These are phyloP conservation scores for Trypanosomatidae sp. DNA, from an alignment of 208 protist genomes.

Conservation along the genomic window DNA sequence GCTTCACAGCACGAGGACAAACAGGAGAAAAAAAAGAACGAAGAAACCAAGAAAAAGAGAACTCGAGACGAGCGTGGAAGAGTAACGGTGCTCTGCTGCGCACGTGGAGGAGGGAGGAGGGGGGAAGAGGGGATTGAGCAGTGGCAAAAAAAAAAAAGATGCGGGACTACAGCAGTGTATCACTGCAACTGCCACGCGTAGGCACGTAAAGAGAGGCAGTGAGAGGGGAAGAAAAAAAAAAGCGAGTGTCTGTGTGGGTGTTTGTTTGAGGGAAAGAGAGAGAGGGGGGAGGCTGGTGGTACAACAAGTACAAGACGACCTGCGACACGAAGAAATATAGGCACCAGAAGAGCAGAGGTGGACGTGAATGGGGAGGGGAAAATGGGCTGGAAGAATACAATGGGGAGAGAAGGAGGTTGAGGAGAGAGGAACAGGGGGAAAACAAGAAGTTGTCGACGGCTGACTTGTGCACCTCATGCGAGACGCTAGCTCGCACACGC, in stretches of 20 bases:
- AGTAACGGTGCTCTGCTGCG: background rate
- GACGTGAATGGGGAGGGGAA: background rate
- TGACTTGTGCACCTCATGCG: background rate
- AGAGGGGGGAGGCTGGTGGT: background rate
- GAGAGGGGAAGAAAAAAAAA: too few species aligned
- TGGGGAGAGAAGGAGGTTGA: background rate
- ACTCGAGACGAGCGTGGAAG: background rate
- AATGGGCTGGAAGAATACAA: background rate
- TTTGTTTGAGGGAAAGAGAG: background rate
- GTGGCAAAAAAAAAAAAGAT: background rate
- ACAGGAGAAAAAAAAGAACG: conserved; percentile 15
- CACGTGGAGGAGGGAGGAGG: background rate
- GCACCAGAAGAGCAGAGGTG: background rate
- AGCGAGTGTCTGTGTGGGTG: background rate
- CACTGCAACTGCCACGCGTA: background rate
- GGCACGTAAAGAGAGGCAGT: background rate
- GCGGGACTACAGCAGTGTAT: background rate
- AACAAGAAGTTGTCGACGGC: background rate
- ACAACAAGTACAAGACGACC: background rate
- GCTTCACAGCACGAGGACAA: background rate
- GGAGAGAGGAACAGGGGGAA: background rate
- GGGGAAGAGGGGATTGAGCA: background rate
- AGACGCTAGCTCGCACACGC: background rate
- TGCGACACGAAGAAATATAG: background rate
- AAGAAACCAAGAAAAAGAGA: conserved; percentile 3